These are phyloP conservation scores for Phycomyces nitens DNA, from an alignment of 192 early-diverging fungal species.

Conservation along the genomic window DNA sequence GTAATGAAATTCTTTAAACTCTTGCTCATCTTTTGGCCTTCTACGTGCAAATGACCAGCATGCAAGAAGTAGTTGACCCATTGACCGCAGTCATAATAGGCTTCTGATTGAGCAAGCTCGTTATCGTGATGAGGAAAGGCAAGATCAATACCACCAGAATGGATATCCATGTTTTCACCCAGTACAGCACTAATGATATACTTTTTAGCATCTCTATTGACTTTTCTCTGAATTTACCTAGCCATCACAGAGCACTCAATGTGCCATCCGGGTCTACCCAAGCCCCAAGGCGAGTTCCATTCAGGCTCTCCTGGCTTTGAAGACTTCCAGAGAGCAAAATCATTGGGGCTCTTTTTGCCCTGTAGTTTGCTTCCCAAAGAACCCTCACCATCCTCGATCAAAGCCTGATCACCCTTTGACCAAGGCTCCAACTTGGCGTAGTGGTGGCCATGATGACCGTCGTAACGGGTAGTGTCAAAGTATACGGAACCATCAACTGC, in stretches of 20 bases:
- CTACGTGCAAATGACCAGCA: conserved; percentile 91
- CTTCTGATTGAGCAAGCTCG: conserved; percentile 95
- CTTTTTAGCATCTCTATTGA: not conserved
- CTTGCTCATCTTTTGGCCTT: conserved; percentile 98
- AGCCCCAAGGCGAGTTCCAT: conserved; percentile 92
- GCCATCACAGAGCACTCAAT: conserved; percentile 99
- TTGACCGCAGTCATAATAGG: conserved; percentile 82
- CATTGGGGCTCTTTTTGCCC: conserved; percentile 68
- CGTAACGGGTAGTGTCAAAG: conserved; percentile 87
- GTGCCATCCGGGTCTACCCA: conserved; percentile 97
- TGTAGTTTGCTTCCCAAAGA: conserved; percentile 62
- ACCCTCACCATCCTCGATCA: conserved; percentile 92
- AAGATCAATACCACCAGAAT: conserved; percentile 93
- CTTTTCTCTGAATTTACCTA: conserved; percentile 22
- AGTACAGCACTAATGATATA: conserved; percentile 64
- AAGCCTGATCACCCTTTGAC: conserved; percentile 74
- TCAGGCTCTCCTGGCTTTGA: conserved; percentile 91
- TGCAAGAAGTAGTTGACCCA: conserved; percentile 99
- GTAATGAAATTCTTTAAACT: conserved; percentile 96
- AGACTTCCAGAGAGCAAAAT: conserved; percentile 97
- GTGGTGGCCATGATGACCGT: conserved; percentile 74
- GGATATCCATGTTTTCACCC: conserved; percentile 87
- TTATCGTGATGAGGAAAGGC: conserved; percentile 99
- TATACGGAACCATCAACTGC: conserved; percentile 89
- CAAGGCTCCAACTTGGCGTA: conserved; percentile 95